Evolutionary conservation across 306 rosid species (phyloP).

Genomic region (Citrullus mucosospermus): DNA sequence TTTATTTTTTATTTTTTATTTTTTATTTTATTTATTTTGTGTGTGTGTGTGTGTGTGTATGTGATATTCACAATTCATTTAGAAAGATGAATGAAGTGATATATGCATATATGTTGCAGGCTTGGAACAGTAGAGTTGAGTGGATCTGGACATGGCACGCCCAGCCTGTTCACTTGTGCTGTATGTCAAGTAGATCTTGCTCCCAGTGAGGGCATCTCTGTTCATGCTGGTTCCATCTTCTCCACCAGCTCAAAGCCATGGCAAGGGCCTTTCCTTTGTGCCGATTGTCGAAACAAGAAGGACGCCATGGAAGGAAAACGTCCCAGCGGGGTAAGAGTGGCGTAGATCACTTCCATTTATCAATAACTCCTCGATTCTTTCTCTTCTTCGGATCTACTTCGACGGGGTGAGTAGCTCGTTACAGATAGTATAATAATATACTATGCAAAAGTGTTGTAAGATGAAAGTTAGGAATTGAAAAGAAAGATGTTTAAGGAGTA

Average conservation of each 20-base stretch:
- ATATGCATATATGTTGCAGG: constrained; percentile 31
- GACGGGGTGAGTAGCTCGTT: neutral
- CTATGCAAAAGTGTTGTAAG: neutral
- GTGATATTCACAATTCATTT: neutral
- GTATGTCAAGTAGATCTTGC: constrained; percentile 90
- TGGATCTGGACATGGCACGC: constrained; percentile 45
- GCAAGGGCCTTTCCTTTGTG: constrained; percentile 94
- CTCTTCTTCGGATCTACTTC: constrained; percentile 7
- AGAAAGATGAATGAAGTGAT: neutral
- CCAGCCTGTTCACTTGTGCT: constrained; percentile 75
- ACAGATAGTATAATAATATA: neutral
- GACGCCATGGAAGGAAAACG: constrained; percentile 99
- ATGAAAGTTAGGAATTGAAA: neutral
- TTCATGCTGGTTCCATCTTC: constrained; percentile 85
- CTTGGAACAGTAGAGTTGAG: constrained; percentile 55
- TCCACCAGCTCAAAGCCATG: constrained; percentile 88
- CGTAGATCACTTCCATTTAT: constrained; percentile 30
- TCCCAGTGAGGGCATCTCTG: constrained; percentile 84
- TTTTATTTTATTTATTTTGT: no score
- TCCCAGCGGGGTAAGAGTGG: constrained; percentile 77
- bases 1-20: no score
- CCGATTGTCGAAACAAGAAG: constrained; percentile 76
- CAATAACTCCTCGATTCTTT: constrained; percentile 14
- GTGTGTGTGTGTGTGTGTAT: no score
- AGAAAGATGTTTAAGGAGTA: neutral